These are phyloP conservation scores for Euphorbia peplus DNA, from an alignment of 345 rosid genomes.

Conservation along the genomic window DNA sequence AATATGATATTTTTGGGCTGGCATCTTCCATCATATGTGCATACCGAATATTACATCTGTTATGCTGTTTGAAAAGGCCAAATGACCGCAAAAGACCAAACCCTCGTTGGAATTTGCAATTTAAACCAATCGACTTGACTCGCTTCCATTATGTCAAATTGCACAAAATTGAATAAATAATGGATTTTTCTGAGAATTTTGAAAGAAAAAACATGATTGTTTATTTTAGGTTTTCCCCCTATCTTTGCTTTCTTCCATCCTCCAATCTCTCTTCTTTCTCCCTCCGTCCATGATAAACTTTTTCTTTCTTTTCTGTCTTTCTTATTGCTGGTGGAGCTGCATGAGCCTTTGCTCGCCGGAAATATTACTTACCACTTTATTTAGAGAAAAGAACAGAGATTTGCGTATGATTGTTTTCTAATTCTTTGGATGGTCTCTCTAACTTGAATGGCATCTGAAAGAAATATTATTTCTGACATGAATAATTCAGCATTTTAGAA, in stretches of 20 bases:
- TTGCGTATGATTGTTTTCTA: background rate
- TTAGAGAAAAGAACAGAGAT: background rate
- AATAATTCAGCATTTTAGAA: background rate
- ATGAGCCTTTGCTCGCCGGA: background rate
- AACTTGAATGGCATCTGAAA: background rate
- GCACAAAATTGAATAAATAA: background rate
- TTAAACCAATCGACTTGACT: background rate
- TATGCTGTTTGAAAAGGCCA: background rate
- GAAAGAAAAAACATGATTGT: background rate
- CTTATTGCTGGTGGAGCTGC: too few species aligned
- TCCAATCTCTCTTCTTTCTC: background rate
- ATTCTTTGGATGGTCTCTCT: background rate
- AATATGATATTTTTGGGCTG: background rate
- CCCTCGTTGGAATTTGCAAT: background rate
- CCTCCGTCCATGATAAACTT: too few species aligned
- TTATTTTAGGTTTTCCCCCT: background rate
- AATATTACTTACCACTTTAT: background rate
- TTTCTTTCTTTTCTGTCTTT: too few species aligned
- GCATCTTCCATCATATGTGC: slow-evolving; percentile 1
- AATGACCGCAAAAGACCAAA: background rate
- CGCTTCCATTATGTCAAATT: background rate
- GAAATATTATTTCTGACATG: background rate
- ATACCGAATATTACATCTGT: background rate
- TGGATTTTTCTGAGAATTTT: too few species aligned
- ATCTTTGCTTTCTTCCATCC: background rate